These are phyloP conservation scores for Acacia melanoxylon DNA, from an alignment of 306 rosid genomes.

Conservation along the genomic window DNA sequence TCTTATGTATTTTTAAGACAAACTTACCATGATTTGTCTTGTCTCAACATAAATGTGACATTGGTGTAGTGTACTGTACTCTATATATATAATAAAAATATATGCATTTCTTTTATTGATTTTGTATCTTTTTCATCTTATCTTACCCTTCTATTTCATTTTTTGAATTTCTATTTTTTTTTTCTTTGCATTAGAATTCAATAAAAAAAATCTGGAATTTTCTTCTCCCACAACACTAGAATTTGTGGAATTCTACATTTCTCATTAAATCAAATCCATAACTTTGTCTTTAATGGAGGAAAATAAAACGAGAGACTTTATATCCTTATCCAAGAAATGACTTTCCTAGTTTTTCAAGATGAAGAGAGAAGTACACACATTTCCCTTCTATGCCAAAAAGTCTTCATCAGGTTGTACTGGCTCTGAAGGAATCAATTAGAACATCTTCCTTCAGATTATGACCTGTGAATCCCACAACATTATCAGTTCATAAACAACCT, in stretches of 20 bases:
- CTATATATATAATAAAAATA: too few species aligned
- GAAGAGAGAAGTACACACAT: neutral
- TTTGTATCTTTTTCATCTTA: too few species aligned
- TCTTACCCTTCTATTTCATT: too few species aligned
- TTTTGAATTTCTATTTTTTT: too few species aligned
- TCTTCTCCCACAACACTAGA: neutral
- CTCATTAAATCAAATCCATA: neutral
- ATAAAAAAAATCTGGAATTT: neutral
- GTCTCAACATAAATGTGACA: neutral
- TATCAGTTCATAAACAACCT: slow-evolving; percentile 17
- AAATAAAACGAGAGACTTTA: too few species aligned
- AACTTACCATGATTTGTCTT: too few species aligned
- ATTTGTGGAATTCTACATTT: neutral
- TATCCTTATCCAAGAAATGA: neutral
- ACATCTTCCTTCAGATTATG: slow-evolving; percentile 52
- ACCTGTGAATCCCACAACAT: slow-evolving; percentile 36
- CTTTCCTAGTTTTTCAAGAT: neutral
- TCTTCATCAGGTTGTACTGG: slow-evolving; percentile 17
- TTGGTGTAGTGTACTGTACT: neutral
- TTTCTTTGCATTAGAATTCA: too few species aligned
- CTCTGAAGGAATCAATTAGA: slow-evolving; percentile 41
- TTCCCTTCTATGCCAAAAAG: neutral
- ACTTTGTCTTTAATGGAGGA: neutral
- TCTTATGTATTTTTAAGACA: too few species aligned
- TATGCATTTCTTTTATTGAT: too few species aligned